Percentiles rank a stretch among this genome's conserved stretches.
Conservation (phyloP, 2,329 filamentous ascomycete genomes). For the Colletotrichum lindemuthianum region DNA sequence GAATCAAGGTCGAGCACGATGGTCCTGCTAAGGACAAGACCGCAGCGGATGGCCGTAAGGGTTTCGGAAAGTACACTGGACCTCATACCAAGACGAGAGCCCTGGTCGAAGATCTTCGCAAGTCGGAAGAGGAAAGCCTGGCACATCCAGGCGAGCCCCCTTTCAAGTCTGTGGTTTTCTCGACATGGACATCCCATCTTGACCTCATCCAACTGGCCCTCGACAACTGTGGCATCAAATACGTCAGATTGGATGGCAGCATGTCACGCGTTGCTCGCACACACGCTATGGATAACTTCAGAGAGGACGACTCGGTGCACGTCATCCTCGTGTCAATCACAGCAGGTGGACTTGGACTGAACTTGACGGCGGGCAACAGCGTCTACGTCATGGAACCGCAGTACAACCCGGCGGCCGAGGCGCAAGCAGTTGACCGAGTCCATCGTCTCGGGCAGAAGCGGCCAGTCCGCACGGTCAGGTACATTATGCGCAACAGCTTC, state of each 20-base stretch:
- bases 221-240: conserved; percentile 71
- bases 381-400: conserved; percentile 99
- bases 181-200: conserved; percentile 93
- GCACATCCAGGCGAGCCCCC: conserved; percentile 73
- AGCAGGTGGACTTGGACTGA: conserved; percentile 90
- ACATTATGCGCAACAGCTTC: conserved; percentile 90
- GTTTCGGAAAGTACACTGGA: conserved; percentile 76
- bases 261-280: conserved; percentile 82
- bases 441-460: conserved; percentile 90
- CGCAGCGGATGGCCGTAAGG: conserved; percentile 40
- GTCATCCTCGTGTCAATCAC: conserved; percentile 93
- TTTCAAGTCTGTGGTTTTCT: conserved; percentile 94
- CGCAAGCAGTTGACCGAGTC: conserved; percentile 93
- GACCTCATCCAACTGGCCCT: conserved; percentile 91
- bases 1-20: conserved; percentile 66
- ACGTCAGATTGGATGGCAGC: conserved; percentile 87
- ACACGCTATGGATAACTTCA: conserved; percentile 80
- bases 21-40: conserved; percentile 52
- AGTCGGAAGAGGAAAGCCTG: conserved; percentile 70
- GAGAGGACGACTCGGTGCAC: conserved; percentile 74
- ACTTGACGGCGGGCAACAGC: conserved; percentile 84
- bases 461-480: conserved; percentile 86
- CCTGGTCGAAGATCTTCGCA: conserved; percentile 78
- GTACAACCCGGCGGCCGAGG: conserved; percentile 95
- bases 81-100: conserved; percentile 93